A percentile compares a stretch with the other conserved stretches of the same genome.
Evolutionary conservation across 768 basidiomycete genomes (phyloP).

Genomic region (Cystofilobasidium bisporidii): DNA sequence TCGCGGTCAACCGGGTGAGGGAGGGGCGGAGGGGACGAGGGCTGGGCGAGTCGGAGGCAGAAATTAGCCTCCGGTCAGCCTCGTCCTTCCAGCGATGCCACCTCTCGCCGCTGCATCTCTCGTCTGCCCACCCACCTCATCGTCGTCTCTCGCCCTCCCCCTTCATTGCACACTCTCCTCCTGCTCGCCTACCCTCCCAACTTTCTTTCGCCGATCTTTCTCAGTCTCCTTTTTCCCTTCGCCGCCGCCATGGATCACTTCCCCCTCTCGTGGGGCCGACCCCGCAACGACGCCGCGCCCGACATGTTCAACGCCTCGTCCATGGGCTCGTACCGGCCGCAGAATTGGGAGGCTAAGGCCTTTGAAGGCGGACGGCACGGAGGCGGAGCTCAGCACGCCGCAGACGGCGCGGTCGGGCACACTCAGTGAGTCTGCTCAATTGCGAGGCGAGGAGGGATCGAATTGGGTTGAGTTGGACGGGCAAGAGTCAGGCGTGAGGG

Average conservation of each 20-base stretch:
- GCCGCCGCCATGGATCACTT: slow-evolving; percentile 21
- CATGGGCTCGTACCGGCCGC: background rate
- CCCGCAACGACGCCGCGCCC: slow-evolving; percentile 17
- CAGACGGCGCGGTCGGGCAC: slow-evolving; percentile 13
- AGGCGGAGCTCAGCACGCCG: background rate
- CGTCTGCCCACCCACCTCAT: no score
- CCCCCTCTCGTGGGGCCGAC: slow-evolving; percentile 26
- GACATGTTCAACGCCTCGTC: slow-evolving; percentile 14
- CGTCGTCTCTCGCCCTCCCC: no score
- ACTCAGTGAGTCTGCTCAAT: slow-evolving; percentile 25
- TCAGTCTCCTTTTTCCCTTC: background rate
- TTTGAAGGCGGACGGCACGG: slow-evolving; percentile 16
- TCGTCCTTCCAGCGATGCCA: no score
- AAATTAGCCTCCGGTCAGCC: no score
- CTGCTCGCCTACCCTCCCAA: background rate
- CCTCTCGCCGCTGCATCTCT: no score
- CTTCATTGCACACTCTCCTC: no score
- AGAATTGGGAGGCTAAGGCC: slow-evolving; percentile 28
- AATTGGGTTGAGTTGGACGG: background rate
- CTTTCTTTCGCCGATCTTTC: background rate
- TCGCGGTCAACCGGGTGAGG: no score
- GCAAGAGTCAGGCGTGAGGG: no score
- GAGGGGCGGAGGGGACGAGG: no score
- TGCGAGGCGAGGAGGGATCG: no score
- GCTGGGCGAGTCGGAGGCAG: no score